Conservation (phyloP, 345 rosid genomes). For the Eucalyptus camaldulensis region DNA sequence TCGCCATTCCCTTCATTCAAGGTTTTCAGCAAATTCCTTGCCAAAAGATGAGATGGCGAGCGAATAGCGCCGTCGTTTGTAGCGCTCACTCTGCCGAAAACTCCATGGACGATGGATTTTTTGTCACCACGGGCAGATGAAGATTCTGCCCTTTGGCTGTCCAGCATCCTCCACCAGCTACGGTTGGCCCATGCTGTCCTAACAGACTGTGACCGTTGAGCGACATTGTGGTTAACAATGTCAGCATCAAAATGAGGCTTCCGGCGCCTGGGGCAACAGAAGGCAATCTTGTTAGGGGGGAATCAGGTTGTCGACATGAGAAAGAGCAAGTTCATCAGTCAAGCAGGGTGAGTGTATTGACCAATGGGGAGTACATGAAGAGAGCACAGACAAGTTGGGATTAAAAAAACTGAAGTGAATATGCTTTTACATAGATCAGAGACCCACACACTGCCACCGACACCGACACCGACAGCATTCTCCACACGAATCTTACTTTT, state of each 20-base stretch:
- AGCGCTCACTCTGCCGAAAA: neutral
- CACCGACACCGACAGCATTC: neutral
- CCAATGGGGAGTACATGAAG: neutral
- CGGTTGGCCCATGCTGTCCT: neutral
- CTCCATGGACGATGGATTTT: neutral
- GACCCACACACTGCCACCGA: neutral
- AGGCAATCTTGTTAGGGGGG: neutral
- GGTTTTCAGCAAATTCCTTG: neutral
- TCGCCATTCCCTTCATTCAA: neutral
- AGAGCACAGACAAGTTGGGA: neutral
- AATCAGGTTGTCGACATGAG: neutral
- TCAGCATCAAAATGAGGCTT: neutral
- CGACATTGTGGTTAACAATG: neutral
- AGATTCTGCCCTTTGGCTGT: neutral
- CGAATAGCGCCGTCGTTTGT: fast-evolving
- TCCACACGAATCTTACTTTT: neutral
- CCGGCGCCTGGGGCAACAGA: neutral
- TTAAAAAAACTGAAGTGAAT: neutral
- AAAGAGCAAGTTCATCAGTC: neutral
- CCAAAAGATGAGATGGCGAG: too few relatives aligned
- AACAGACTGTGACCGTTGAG: neutral
- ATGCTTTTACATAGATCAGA: neutral
- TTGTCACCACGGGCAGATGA: neutral
- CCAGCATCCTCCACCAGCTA: neutral
- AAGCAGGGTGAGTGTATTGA: neutral